Conservation (phyloP, 768 basidiomycete species). For the Gloeopeniophorella convolvens region DNA sequence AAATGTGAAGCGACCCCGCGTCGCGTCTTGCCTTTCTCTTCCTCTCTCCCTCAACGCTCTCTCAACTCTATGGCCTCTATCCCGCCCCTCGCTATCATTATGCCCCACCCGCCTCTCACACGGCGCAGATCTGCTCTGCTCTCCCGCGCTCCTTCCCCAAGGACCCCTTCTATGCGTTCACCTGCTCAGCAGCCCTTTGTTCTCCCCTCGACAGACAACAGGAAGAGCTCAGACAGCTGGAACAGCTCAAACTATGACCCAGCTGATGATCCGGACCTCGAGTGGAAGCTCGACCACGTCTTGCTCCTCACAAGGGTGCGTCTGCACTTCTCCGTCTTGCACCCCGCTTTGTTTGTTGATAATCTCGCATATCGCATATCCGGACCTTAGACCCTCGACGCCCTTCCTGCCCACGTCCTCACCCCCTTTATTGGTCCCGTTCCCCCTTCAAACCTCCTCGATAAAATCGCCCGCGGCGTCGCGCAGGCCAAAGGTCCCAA, state of each 20-base stretch:
- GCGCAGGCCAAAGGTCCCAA: constrained; percentile 64
- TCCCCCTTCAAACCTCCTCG: constrained; percentile 79
- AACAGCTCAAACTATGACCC: constrained; percentile 67
- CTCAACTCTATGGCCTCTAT: constrained; percentile 35
- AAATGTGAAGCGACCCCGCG: neutral
- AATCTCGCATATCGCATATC: constrained; percentile 12
- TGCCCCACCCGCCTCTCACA: constrained; percentile 52
- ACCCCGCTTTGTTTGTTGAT: constrained; percentile 13
- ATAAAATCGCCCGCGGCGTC: constrained; percentile 79
- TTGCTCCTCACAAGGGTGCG: constrained; percentile 60
- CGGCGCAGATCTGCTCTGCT: constrained; percentile 44
- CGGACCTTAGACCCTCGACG: constrained; percentile 62
- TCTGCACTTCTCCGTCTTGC: constrained; percentile 15
- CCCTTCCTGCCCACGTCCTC: constrained; percentile 74
- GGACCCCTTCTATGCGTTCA: constrained; percentile 56
- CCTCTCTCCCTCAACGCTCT: constrained; percentile 5
- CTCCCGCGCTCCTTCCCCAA: constrained; percentile 37
- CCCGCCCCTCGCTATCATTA: constrained; percentile 53
- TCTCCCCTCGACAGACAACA: constrained; percentile 38
- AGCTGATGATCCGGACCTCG: constrained; percentile 56
- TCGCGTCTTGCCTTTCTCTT: constrained; percentile 3
- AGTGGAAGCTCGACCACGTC: constrained; percentile 73
- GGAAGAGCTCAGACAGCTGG: constrained; percentile 81
- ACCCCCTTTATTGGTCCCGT: constrained; percentile 82
- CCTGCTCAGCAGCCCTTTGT: constrained; percentile 48